Evolutionary conservation across 768 basidiomycete species (phyloP).

Genomic region (Leccinum subgranulosum): DNA sequence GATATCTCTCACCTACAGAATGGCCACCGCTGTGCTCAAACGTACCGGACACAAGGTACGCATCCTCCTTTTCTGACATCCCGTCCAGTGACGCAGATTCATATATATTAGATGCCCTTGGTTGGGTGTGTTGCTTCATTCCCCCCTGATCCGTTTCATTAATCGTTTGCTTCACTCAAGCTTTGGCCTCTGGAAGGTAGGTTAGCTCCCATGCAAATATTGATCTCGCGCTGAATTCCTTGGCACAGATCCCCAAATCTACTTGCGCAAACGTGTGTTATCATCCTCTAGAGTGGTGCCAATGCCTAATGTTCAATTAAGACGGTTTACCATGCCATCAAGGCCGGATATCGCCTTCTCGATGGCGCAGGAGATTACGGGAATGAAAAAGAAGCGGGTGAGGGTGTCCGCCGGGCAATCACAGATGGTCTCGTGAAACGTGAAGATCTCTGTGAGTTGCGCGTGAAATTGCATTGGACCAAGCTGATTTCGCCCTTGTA

Average conservation of each 20-base stretch:
- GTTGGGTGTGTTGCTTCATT: conserved; percentile 47
- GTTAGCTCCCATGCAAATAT: conserved; percentile 4
- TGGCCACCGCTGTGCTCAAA: conserved; percentile 54
- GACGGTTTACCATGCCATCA: conserved; percentile 84
- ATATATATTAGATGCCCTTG: conserved; percentile 57
- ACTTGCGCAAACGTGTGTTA: conserved; percentile 56
- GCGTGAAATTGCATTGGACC: background rate
- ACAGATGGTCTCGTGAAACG: conserved; percentile 80
- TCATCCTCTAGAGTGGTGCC: background rate
- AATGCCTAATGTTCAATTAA: conserved; percentile 27
- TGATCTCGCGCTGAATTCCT: background rate
- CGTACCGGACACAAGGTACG: conserved; percentile 58
- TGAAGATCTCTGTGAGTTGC: conserved; percentile 74
- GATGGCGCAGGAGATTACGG: conserved; percentile 87
- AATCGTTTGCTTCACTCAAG: conserved; percentile 33
- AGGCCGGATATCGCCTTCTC: conserved; percentile 81
- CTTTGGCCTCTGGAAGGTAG: conserved; percentile 71
- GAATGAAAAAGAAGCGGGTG: conserved; percentile 83
- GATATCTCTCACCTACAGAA: conserved; percentile 24
- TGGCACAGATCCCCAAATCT: conserved; percentile 50
- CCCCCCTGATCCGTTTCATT: background rate
- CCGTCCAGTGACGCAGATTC: background rate
- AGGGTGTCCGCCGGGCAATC: conserved; percentile 76
- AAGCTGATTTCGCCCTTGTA: conserved; percentile 24
- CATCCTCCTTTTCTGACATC: background rate